These are phyloP conservation scores for Corchorus olitorius DNA, from an alignment of 345 rosid genomes.

Conservation along the genomic window DNA sequence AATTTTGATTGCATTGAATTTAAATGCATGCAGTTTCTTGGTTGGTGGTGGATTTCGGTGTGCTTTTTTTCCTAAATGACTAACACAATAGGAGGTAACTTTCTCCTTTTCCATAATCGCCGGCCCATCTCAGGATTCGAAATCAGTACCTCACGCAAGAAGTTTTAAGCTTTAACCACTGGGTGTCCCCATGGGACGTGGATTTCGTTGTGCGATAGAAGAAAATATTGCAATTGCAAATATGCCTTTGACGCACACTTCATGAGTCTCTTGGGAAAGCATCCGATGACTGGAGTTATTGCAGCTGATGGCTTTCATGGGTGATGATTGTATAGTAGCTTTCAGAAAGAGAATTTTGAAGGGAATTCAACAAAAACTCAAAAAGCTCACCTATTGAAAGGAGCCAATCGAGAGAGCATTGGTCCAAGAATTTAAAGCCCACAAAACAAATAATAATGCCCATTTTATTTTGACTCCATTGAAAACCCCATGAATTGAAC, in stretches of 20 bases:
- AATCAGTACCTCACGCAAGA: too few species aligned
- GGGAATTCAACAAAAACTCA: not conserved
- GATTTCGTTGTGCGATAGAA: not conserved
- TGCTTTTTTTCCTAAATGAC: too few species aligned
- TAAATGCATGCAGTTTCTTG: slow-evolving; percentile 1
- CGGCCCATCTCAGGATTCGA: too few species aligned
- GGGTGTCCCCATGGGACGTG: too few species aligned
- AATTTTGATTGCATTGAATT: too few species aligned
- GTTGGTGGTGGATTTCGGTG: not conserved
- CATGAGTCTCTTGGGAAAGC: not conserved
- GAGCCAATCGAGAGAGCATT: not conserved
- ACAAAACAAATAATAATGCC: not conserved
- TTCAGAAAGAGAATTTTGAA: not conserved
- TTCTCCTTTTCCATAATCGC: too few species aligned
- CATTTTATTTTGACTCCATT: slow-evolving; percentile 10
- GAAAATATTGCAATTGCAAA: not conserved
- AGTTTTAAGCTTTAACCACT: too few species aligned
- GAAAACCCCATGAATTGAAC: slow-evolving; percentile 5
- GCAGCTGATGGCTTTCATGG: not conserved
- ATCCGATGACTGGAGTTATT: not conserved
- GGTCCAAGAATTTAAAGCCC: slow-evolving; percentile 15
- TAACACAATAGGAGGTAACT: too few species aligned
- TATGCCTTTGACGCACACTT: not conserved
- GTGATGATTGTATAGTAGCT: not conserved
- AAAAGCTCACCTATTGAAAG: slow-evolving; percentile 1